Base-by-base conservation (phyloP, 1,139 yeast species). In the Hansenula sp. region DNA sequence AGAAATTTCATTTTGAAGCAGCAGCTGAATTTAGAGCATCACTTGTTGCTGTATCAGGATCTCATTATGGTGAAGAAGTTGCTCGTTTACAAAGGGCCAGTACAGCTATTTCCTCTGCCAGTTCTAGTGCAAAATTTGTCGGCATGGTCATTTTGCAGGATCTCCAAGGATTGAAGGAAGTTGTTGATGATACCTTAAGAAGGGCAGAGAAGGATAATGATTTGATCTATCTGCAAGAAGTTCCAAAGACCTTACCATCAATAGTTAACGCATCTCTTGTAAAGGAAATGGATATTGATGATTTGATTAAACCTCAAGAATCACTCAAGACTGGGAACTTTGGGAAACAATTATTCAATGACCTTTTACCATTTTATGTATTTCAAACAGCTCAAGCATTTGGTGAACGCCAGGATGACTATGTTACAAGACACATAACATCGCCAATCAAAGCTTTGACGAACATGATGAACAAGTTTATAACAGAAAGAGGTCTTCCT, bases 161-260 rank as follows among this genome's bases (percentile, higher is more conserved):
- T 47, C 58, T 76, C 8, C 58, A 60, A 20, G 78, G 79, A 0
- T 69, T 83, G 18, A 50, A 60, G 2, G 60, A 59, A 2, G 69
- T 71, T 6, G 68, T 85, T 1, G 56, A 61, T 6, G 68, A 68
- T 1, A 66, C 72, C 2, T 58, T 82, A n/a, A 61, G 66, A 14
- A 65, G 73, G 1, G 78, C 90, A 0, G 89, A 84, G 50, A 74
- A 79, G 51, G 96, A 89, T 49, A 89, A 89, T 56, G 92, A 87
- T 54, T 67, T 88, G 52, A 79, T 89, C 6, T 87, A 87, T 59
- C 61, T 85, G 35, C 80, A 83, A 47, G 62, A 68, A 1, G 79
- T 88, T 0, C 95, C 95, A 4, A 48, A 60, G 0, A 67, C 69
- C 2, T 53, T 81, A 6, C 66, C 77, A 1, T 56, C 66, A 0